Evolutionary conservation across 305 asterid species (phyloP), one percentile per base, ranked within the genome.

Genomic region (Rubia peregrina): DNA sequence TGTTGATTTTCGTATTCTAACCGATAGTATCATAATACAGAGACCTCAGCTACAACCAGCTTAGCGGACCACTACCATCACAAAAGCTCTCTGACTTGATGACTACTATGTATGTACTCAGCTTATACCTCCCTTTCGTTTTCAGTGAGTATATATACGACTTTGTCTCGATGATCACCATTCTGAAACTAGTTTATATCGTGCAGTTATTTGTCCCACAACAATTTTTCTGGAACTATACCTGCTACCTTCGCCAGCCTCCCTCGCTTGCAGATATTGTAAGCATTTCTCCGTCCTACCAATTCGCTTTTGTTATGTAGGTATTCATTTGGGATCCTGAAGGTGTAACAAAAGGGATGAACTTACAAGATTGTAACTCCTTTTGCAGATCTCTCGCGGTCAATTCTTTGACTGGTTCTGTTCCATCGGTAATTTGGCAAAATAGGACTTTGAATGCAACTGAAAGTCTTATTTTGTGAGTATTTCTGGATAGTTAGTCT

Each of bases 1-100:
- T 51, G 22, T 19, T 51, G 67, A 75, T 16, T 64, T 22, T 26
- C 74, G 42, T 74, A 73, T 68, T 85, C 83, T 86, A 66, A 85
- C 71, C 78, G 68, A 67, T 62, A 49, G 38, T 72, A 70, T 72
- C 59, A 10, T 57, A 40, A 69, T 83, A 49, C 89, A 95, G 99
- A 82, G 99, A 95, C 79, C 76, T 95, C 83, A 95, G 99, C 80
- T 60, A 70, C 70, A 95, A 95, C 89, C 89, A 85, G 81, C 96
- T 95, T 56, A 85, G 73, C 71, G 98, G 98, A 81, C 49, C 85
- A 74, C 85, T 95, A 78, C 98, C 96, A 46, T 33, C 87, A 46
- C 85, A 90, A 61, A 66, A 74, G 57, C 86, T 95, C 71, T 86
- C 98, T 10, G 75, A 64, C 63, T 85, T 84, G 72, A 85, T 90